A percentile compares a stretch with the other conserved stretches of the same genome.
Evolutionary conservation across 1,139 yeast species (phyloP).

Genomic region (Meyerozyma guilliermondii): DNA sequence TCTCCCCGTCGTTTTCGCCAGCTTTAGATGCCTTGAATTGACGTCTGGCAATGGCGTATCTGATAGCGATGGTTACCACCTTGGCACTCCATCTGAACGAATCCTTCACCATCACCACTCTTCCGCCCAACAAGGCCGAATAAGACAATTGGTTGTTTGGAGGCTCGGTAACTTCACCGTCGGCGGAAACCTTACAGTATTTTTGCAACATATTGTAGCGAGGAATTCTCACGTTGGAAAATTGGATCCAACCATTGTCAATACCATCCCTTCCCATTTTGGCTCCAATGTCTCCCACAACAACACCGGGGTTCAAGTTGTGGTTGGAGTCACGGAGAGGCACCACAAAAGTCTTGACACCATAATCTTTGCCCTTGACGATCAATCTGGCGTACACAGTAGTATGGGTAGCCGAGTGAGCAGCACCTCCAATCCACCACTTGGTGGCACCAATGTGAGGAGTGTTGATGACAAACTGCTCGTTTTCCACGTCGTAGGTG

Average conservation of each 20-base stretch:
- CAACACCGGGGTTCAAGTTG: conserved; percentile 68
- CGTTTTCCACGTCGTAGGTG: conserved; percentile 59
- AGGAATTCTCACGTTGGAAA: conserved; percentile 76
- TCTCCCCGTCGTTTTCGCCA: conserved; percentile 34
- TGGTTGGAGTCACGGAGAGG: conserved; percentile 77
- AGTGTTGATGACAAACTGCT: conserved; percentile 72
- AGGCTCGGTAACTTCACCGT: conserved; percentile 67
- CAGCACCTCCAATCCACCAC: conserved; percentile 99
- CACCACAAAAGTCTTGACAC: conserved; percentile 86
- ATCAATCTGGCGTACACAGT: conserved; percentile 77
- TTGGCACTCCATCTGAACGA: conserved; percentile 78
- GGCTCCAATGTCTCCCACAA: conserved; percentile 88
- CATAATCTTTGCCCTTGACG: conserved; percentile 79
- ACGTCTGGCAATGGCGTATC: conserved; percentile 87
- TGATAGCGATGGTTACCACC: conserved; percentile 74
- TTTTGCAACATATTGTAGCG: conserved; percentile 78
- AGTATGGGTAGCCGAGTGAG: conserved; percentile 85
- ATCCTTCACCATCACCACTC: conserved; percentile 85
- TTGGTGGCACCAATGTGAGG: conserved; percentile 91
- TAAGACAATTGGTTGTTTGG: conserved; percentile 85
- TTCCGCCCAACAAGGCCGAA: conserved; percentile 81
- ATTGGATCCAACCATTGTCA: conserved; percentile 95
- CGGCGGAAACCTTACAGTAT: conserved; percentile 66
- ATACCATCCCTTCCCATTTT: conserved; percentile 91
- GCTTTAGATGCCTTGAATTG: conserved; percentile 58